Evolutionary conservation across 73 alveolate species (phyloP), one percentile per base, ranked within the genome.

Genomic region (Paramecium biaurelia): DNA sequence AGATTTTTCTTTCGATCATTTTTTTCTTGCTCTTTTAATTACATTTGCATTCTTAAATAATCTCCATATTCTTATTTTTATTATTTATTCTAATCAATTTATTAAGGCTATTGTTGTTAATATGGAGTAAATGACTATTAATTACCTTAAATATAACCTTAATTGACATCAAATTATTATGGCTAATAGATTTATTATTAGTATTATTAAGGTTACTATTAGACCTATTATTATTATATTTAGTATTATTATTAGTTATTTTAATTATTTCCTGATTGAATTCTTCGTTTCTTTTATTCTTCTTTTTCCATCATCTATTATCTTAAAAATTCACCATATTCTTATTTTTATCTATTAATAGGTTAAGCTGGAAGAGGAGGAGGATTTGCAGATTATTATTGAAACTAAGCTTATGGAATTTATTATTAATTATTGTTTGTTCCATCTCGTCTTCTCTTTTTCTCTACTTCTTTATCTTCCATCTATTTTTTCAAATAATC

Each of bases 11-110:
- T 76, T 18, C 45, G 2, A 15, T 76, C 89, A 24, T 38, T 37
- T 42, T 35, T 35, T 76, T 76, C 35, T 37, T 76, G 14, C 2
- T 76, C 70, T 76, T 76, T 76, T 23, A 35, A 24, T 20, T 76
- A 21, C 89, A 76, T 76, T 41, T 76, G 21, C 89, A 76, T 76
- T 76, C 89, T 32, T 41, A 76, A 42, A 76, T 76, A 76, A 76
- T 76, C 68, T 21, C 89, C 89, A 41, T 76, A 76, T 76, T 76
- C 89, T 76, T 76, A 76, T 76, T 76, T 76, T 15, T 76, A 23
- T 37, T 15, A 5, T 21, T 37, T 76, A 26, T 32, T 32, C 18
- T 24, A 35, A 28, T 58, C 18, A 0, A 58, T 7, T 18, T 58
- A 58, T 58, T 58, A 58, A 58, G 76, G 76, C 21, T 21, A 3